Evolutionary conservation across 805 yeast genomes (phyloP).

Genomic region (Barnettozyma wickerhamii): DNA sequence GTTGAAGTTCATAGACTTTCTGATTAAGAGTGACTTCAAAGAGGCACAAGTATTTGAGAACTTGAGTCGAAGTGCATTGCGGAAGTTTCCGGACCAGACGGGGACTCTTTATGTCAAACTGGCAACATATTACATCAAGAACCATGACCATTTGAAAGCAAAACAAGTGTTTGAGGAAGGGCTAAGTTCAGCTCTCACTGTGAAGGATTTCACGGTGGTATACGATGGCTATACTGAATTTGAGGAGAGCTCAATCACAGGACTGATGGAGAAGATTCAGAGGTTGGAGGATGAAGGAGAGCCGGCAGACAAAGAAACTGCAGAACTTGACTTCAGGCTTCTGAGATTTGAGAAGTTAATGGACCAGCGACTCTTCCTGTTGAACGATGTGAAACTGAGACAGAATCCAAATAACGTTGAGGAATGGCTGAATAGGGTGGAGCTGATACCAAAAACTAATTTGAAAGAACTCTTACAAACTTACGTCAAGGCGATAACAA

Average conservation of each 20-base stretch:
- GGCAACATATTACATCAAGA: conserved; percentile 43
- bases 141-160: conserved; percentile 35
- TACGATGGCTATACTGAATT: conserved; percentile 61
- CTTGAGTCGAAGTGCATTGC: conserved; percentile 32
- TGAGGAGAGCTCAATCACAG: conserved; percentile 45
- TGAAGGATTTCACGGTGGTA: conserved; percentile 57
- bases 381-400: conserved; percentile 65
- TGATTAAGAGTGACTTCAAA: conserved; percentile 23
- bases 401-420: conserved; percentile 57
- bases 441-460: conserved; percentile 37
- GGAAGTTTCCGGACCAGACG: conserved; percentile 55
- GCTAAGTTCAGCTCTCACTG: conserved; percentile 40
- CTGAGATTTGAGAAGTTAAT: conserved; percentile 50
- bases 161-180: conserved; percentile 45
- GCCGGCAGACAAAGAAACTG: conserved; percentile 19
- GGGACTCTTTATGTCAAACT: conserved; percentile 44
- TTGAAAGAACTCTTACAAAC: conserved; percentile 45
- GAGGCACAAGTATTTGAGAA: conserved; percentile 29
- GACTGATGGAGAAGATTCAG: conserved; percentile 11
- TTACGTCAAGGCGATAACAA: conserved; percentile 60
- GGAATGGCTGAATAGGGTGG: conserved; percentile 65
- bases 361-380: conserved; percentile 48
- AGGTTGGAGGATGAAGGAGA: conserved; percentile 7
- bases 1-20: conserved; percentile 39
- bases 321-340: conserved; percentile 41